Base-by-base conservation (phyloP, 23 red algal genomes). In the Chondrus crispus region DNA sequence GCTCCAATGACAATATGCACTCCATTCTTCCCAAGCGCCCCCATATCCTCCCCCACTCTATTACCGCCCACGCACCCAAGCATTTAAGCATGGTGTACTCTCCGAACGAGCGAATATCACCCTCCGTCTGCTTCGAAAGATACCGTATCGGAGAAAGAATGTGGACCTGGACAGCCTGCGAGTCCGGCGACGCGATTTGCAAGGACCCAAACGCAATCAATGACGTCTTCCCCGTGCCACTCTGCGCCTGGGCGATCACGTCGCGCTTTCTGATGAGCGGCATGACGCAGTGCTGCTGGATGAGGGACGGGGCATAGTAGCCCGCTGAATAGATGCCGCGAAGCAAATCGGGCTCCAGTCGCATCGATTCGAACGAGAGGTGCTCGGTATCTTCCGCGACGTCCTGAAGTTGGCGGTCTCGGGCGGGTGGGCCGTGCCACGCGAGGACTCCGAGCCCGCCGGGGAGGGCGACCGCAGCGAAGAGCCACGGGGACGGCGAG, bases 161-260 rank as follows among this genome's bases (percentile, higher is more conserved):
- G 11, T 95, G 92, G 47, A 92, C 95, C 74, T 98, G 95, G 5
- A 98, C 93, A 22, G 89, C 64, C n/a, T 49, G n/a, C 62, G 87
- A 54, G 6, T 69, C 30, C 29, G 87, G 50, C 4, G 57, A 38
- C 2, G 84, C 86, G 3, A 72, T 35, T 35, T 93, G 90, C 77
- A 97, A 60, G 2, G 85, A 66, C 28, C 84, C 75, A 7, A 98
- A 37, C 16, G 91, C 88, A 10, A 94, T 88, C 86, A 94, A 95
- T 22, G 95, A 84, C 3, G 95, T 98, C 85, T 98, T 98, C 6
- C 95, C 95, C 4, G 91, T 98, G 2, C 95, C 95, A 33, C 85
- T 91, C 73, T 98, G 95, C 2, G 95, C 95, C 88, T 98, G 95
- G 29, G 95, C 95, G 30, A 98, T 82, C 4, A 94, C 84, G 84